A percentile compares a stretch with the other conserved stretches of the same genome.
Conservation (phyloP, 768 basidiomycete genomes). For the Sarcodon sp. region DNA sequence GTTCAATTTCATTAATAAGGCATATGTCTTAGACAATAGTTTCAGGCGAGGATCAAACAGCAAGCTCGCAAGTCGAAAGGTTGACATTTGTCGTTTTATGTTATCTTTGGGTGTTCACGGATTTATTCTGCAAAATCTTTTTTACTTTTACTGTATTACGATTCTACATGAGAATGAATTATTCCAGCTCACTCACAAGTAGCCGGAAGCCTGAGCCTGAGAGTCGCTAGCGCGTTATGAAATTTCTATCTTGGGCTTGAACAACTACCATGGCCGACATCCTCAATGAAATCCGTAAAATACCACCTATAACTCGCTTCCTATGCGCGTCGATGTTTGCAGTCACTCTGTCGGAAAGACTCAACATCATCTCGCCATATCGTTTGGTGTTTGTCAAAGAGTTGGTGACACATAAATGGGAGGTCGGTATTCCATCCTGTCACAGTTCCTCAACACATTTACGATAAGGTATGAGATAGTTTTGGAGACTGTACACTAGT, state of each 20-base stretch:
- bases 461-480: constrained; percentile 21
- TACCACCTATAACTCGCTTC: constrained; percentile 74
- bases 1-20: not conserved
- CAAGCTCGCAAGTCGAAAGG: constrained; percentile 6
- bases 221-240: too few species aligned
- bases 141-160: too few species aligned
- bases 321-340: constrained; percentile 46
- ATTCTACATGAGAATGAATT: too few species aligned
- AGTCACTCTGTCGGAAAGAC: constrained; percentile 43
- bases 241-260: too few species aligned
- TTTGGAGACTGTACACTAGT: constrained; percentile 64
- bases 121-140: too few species aligned
- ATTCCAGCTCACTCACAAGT: too few species aligned
- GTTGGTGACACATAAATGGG: constrained; percentile 29
- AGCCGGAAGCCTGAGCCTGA: too few species aligned
- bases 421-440: constrained; percentile 29
- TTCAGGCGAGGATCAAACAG: constrained; percentile 17
- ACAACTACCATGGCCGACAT: constrained; percentile 13
- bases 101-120: too few species aligned
- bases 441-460: not conserved
- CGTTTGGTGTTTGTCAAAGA: constrained; percentile 38
- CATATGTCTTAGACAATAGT: not conserved
- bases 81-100: too few species aligned
- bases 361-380: constrained; percentile 40
- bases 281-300: constrained; percentile 53